Evolutionary conservation across 73 alveolate species (phyloP).

Genomic region (Effrenium voratum): DNA sequence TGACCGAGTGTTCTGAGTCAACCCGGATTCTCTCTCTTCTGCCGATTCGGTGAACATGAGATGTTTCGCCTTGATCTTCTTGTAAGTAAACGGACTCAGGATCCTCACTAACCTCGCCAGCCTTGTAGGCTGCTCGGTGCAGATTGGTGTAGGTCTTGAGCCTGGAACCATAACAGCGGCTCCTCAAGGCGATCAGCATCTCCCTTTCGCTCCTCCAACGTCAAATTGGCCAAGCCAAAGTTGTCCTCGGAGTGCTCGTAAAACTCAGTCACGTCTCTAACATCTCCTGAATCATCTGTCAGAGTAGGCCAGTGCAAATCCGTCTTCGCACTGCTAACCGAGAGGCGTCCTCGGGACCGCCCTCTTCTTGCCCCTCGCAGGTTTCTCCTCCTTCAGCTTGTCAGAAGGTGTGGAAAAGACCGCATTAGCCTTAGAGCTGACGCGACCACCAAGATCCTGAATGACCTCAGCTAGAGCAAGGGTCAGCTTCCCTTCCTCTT

Average conservation of each 20-base stretch:
- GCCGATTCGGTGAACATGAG: background rate
- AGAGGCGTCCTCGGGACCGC: no score
- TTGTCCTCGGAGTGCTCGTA: slow-evolving; percentile 12
- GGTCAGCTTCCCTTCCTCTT: no score
- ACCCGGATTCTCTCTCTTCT: slow-evolving; percentile 18
- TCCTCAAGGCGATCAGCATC: background rate
- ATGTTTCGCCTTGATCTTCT: background rate
- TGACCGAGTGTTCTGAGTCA: background rate
- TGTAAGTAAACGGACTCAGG: background rate
- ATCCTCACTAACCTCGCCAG: background rate
- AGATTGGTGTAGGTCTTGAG: background rate
- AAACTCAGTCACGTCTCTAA: slow-evolving; percentile 15
- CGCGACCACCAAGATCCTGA: no score
- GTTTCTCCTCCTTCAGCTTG: no score
- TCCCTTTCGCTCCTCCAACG: background rate
- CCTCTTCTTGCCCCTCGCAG: no score
- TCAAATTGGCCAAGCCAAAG: slow-evolving; percentile 5
- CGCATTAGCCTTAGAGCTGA: no score
- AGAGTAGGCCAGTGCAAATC: slow-evolving; percentile 38
- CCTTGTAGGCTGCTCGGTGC: background rate
- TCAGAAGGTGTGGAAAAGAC: no score
- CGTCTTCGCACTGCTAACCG: background rate
- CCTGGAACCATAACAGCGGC: background rate
- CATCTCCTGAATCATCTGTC: background rate
- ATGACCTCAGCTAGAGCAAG: no score